Conservation (phyloP, 139 green algal species). For the Zygnema circumcarinatum region DNA sequence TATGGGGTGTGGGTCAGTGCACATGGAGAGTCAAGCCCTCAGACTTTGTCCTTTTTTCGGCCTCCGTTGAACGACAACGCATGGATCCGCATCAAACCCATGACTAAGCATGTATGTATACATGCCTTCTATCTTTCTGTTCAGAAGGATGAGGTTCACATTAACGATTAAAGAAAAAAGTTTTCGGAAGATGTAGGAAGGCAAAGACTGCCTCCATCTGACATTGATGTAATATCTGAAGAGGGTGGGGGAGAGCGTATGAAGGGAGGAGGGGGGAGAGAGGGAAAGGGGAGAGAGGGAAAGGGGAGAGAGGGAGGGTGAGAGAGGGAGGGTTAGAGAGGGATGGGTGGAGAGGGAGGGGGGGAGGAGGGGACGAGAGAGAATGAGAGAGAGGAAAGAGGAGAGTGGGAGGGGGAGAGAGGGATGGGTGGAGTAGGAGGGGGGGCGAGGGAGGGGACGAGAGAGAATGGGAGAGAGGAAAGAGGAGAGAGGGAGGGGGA, state of each 20-base stretch:
- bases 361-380: not conserved
- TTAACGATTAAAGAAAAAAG: not conserved
- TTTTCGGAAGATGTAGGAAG: not conserved
- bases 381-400: no score
- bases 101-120: not conserved
- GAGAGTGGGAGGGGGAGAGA: not conserved
- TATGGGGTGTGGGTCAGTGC: not conserved
- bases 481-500: not conserved
- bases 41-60: slow-evolving; percentile 33
- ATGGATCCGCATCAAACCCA: slow-evolving; percentile 35
- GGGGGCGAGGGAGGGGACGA: no score
- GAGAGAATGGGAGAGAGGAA: not conserved
- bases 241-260: not conserved
- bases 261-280: not conserved
- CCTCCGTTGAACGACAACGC: slow-evolving; percentile 27
- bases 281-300: not conserved
- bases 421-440: not conserved
- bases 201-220: no score
- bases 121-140: not conserved
- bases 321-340: not conserved
- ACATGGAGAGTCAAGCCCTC: slow-evolving; percentile 32
- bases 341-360: not conserved
- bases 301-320: not conserved
- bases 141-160: not conserved
- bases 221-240: no score